Conservation (phyloP, 352 stramenopile genomes). For the Globisporangium cystogenes region DNA sequence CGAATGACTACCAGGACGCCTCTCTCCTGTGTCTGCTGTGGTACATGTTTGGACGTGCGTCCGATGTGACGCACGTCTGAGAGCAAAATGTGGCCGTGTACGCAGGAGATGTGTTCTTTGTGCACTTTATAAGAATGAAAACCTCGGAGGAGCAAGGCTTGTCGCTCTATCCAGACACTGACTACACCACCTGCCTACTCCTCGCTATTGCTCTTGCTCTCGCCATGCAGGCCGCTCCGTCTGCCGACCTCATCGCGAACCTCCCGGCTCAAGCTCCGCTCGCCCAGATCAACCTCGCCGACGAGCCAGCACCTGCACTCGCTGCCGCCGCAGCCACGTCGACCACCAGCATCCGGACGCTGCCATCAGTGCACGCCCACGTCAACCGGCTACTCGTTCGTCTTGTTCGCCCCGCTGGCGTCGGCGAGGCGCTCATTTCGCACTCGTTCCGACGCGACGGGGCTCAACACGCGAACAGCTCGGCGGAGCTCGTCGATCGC, state of each 20-base stretch:
- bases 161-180: neutral
- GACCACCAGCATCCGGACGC: too few species aligned
- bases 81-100: neutral
- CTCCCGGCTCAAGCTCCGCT: neutral
- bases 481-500: neutral
- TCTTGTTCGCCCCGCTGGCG: neutral
- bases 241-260: neutral
- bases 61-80: neutral
- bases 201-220: neutral
- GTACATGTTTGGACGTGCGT: neutral
- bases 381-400: constrained; percentile 18
- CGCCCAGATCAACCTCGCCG: neutral
- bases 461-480: neutral
- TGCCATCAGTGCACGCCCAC: constrained; percentile 15
- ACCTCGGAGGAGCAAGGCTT: neutral
- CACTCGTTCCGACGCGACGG: constrained; percentile 18
- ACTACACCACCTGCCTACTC: neutral
- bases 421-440: constrained; percentile 10
- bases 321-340: neutral
- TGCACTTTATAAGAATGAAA: neutral
- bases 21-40: neutral
- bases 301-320: neutral
- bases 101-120: neutral
- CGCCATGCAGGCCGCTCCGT: neutral
- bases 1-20: neutral